These are phyloP conservation scores for Beauveria scarabaeidicola DNA, from an alignment of 2,329 filamentous ascomycete genomes.

Conservation along the genomic window DNA sequence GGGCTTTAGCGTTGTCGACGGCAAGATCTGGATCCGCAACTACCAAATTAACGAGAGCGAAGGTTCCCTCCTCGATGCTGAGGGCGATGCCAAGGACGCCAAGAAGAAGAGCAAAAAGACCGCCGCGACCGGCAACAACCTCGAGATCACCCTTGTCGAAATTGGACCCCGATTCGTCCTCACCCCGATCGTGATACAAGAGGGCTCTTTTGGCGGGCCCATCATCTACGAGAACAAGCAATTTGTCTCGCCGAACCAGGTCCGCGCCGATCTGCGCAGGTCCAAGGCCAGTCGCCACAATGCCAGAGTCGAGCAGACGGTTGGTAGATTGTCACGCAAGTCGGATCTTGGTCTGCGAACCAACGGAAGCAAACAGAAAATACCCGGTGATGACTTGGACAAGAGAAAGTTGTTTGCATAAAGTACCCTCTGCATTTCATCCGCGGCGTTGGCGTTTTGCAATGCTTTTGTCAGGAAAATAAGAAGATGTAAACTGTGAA, in stretches of 20 bases:
- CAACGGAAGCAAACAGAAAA: constrained; percentile 49
- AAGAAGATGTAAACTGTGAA: constrained; percentile 9
- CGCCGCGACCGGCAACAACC: constrained; percentile 59
- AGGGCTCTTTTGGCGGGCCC: constrained; percentile 89
- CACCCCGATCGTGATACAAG: constrained; percentile 89
- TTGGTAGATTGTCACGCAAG: constrained; percentile 66
- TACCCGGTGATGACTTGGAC: constrained; percentile 63
- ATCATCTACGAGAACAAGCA: constrained; percentile 98
- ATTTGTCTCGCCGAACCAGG: constrained; percentile 93
- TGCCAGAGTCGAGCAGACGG: constrained; percentile 61
- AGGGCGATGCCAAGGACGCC: constrained; percentile 36
- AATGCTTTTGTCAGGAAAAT: neutral
- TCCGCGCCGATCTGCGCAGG: constrained; percentile 70
- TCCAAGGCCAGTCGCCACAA: constrained; percentile 73
- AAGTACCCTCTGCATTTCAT: constrained; percentile 11
- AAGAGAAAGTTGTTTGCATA: constrained; percentile 68
- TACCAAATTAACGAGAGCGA: constrained; percentile 90
- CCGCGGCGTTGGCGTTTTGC: constrained; percentile 8
- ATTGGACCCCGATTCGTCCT: constrained; percentile 90
- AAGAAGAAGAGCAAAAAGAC: constrained; percentile 28
- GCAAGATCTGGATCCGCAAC: constrained; percentile 91
- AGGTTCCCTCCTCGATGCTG: constrained; percentile 36
- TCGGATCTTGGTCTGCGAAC: constrained; percentile 67
- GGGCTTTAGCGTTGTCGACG: constrained; percentile 81
- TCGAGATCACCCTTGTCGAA: constrained; percentile 79